Evolutionary conservation across 768 basidiomycete species (phyloP), one percentile per base, ranked within the genome.

Genomic region (Imleria badia): DNA sequence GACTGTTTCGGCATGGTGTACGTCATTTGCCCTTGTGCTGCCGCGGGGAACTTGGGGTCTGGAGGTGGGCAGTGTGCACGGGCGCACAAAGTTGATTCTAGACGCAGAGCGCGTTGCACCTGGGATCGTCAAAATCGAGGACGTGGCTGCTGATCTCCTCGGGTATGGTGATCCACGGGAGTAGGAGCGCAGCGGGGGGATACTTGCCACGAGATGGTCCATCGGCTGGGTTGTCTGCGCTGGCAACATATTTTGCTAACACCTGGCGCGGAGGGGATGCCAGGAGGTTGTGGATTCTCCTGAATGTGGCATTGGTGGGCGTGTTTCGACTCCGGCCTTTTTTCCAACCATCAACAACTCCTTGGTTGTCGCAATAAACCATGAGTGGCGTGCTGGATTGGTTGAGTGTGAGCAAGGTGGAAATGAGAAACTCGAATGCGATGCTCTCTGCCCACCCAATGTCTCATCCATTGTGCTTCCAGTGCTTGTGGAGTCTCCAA

Each of bases 301-400:
- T 52, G 60, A 76, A 76, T 8, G 69, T 51, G 0, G 6, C 5
- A 38, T 77, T 78, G 40, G 57, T 58, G 1, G 45, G 48, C 0
- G 3, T 17, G 56, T 75, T 76, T 0, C 57, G 15, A 49, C 74
- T 75, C 0, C 64, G 39, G 0, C 71, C 66, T 1, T 67, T 73
- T 50, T 54, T 56, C 73, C 74, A 77, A 0, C 68, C 75, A 10
- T 74, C 65, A 9, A 78, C 12, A 9, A 48, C 29, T 8, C 75
- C 76, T 15, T 47, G 34, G 60, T 78, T 73, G 58, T 73, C 67
- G 2, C 36, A 39, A 40, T 39, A 15, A 31, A 36, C 23, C 15
- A 1, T 17, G 17, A 36, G 45, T 23, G 35, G 46, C 15, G 14
- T 13, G 31, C 26, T 30, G 3, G n/a, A 13, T n/a, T 8, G 4